Evolutionary conservation across 352 stramenopile genomes (phyloP), one percentile per base, ranked within the genome.

Genomic region (Globisporangium irregulare): DNA sequence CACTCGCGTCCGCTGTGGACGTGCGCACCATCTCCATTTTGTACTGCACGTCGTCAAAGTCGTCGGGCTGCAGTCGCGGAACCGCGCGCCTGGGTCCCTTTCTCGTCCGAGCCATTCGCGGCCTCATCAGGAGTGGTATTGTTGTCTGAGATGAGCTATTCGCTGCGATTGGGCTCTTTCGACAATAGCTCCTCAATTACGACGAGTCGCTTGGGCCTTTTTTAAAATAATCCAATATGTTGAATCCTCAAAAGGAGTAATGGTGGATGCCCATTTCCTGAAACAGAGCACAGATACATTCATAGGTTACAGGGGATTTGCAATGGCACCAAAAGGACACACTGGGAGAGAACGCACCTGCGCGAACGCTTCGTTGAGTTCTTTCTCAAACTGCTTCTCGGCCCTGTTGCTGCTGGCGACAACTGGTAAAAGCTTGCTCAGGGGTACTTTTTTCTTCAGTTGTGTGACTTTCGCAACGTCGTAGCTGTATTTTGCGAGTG

Each of bases 31-130:
- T 73, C 70, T 91, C 82, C 34, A 87, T 74, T 68, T 75, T 82
- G 76, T 92, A 89, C 46, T 80, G 73, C 51, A 88, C 73, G 66
- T 84, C 79, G 57, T 87, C 76, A 67, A 92, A 90, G 67, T 92
- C 82, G 22, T 88, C 82, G n/a, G 76, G 76, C 5, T 71, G 70
- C 24, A 92, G 72, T 9, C 48, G 67, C 9, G 27, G 25, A n/a
- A 74, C 66, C 22, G 69, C 18, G 12, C 62, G 62, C 20, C 72
- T 68, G 41, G 58, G 55, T 20, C 54, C 46, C 41, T 55, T 58
- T 50, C 46, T 58, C 18, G 41, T 43, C 2, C 20, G 46, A 66
- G 27, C 60, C 1, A 48, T 24, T 15, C 20, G 41, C 14, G 27
- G 18, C 14, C 10, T 60, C 55, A 32, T 43, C 25, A 60, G 4